Conservation (phyloP, 1,139 yeast genomes). For the Zygotorulaspora mrakii region DNA sequence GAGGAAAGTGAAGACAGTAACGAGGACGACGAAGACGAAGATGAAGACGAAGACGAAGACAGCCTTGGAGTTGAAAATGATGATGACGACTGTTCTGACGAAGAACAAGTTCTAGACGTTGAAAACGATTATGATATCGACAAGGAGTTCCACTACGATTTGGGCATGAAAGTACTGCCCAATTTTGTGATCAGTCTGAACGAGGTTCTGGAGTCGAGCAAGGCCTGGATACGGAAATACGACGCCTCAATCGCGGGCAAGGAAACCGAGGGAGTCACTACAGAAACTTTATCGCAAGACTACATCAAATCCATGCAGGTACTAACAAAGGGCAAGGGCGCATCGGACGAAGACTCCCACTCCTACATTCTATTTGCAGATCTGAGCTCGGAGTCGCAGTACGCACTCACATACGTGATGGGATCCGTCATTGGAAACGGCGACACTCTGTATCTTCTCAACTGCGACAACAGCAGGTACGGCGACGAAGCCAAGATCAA, state of each 20-base stretch:
- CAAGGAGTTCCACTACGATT: slow-evolving; percentile 34
- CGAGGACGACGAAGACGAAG: slow-evolving; percentile 42
- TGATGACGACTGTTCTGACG: slow-evolving; percentile 38
- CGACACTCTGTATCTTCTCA: slow-evolving; percentile 73
- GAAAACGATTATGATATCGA: slow-evolving; percentile 40
- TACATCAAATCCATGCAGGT: slow-evolving; percentile 29
- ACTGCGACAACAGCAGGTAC: slow-evolving; percentile 44
- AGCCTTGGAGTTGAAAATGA: slow-evolving; percentile 30
- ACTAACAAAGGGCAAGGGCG: slow-evolving; percentile 20
- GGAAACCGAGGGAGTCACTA: slow-evolving; percentile 8
- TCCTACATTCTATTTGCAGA: slow-evolving; percentile 77
- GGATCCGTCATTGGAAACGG: slow-evolving; percentile 86
- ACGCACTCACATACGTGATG: slow-evolving; percentile 85
- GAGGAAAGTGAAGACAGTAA: slow-evolving; percentile 46
- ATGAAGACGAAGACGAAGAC: slow-evolving; percentile 34
- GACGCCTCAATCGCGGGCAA: slow-evolving; percentile 10
- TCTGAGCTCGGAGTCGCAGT: slow-evolving; percentile 77
- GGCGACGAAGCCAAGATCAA: slow-evolving; percentile 15
- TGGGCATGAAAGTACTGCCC: slow-evolving; percentile 35
- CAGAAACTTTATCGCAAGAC: slow-evolving; percentile 27
- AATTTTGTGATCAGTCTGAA: slow-evolving; percentile 31
- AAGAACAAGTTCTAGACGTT: slow-evolving; percentile 38
- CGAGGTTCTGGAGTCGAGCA: slow-evolving; percentile 30
- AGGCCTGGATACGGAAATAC: slow-evolving; percentile 30
- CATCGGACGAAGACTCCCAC: slow-evolving; percentile 32